phyloP scores from a whole-genome alignment of 805 yeast genomes.

The Wickerhamomyces pijperi region DNA sequence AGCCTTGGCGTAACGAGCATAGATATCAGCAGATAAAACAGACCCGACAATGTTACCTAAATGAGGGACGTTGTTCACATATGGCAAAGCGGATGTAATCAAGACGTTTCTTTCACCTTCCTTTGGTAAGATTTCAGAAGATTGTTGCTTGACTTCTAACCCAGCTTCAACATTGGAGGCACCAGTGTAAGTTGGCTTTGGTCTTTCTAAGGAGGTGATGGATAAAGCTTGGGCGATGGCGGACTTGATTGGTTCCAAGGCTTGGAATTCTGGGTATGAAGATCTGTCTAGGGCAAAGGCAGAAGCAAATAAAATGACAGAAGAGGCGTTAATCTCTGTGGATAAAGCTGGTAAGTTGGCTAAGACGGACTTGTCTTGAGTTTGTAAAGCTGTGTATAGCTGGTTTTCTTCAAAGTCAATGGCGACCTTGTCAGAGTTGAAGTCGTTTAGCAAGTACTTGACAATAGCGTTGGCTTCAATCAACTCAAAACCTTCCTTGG shows the following conservation, averaged over 20 bases:
- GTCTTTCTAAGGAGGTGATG: slow-evolving; percentile 31
- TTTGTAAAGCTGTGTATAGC: slow-evolving; percentile 28
- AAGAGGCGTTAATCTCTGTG: slow-evolving; percentile 32
- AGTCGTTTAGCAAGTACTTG: slow-evolving; percentile 46
- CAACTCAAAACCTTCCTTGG: slow-evolving; percentile 27
- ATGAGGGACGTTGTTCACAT: slow-evolving; percentile 97
- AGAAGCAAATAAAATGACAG: slow-evolving; percentile 49
- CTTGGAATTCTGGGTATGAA: slow-evolving; percentile 17
- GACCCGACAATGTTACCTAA: slow-evolving; percentile 95
- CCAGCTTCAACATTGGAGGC: slow-evolving; percentile 19
- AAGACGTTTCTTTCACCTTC: slow-evolving; percentile 61
- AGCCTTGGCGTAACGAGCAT: slow-evolving; percentile 78
- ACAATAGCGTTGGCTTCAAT: slow-evolving; percentile 62
- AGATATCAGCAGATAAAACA: slow-evolving; percentile 89
- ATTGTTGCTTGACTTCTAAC: slow-evolving; percentile 16
- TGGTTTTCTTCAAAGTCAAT: slow-evolving; percentile 32
- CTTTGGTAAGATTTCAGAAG: slow-evolving; percentile 42
- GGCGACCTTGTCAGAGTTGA: slow-evolving; percentile 20
- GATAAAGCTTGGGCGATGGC: slow-evolving; percentile 37
- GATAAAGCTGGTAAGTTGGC: slow-evolving; percentile 6
- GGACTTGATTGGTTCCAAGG: slow-evolving; percentile 25
- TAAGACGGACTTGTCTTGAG: slow-evolving; percentile 11
- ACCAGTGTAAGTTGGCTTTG: slow-evolving; percentile 32
- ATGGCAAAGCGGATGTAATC: slow-evolving; percentile 94
- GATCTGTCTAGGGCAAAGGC: slow-evolving; percentile 32